Evolutionary conservation across 2,329 filamentous ascomycete species (phyloP).

Genomic region (Lachnellula cervina): DNA sequence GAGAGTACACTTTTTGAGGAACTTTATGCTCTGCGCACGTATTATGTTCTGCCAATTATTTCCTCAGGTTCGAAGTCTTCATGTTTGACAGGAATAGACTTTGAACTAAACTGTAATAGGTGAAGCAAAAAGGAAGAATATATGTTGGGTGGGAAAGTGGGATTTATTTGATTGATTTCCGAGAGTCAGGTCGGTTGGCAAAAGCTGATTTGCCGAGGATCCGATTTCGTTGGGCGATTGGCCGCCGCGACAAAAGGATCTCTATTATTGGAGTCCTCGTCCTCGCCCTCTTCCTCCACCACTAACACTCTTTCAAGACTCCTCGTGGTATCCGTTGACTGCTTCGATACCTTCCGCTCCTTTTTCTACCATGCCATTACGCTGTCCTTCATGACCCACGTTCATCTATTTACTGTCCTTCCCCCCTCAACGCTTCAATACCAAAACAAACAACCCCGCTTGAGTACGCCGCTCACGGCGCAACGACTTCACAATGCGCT

Average conservation of each 20-base stretch:
- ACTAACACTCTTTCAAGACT: neutral
- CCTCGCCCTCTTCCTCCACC: neutral
- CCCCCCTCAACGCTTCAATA: no score
- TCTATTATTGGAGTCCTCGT: neutral
- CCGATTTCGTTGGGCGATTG: neutral
- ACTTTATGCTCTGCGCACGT: no score
- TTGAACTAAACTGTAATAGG: no score
- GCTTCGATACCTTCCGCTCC: neutral
- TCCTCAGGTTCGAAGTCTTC: no score
- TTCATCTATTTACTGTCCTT: no score
- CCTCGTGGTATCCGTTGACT: neutral
- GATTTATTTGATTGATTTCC: no score
- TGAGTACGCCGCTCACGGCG: neutral
- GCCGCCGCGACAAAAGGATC: neutral
- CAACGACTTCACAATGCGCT: constrained; percentile 26
- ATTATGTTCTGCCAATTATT: no score
- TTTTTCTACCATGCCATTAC: neutral
- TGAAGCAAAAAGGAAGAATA: no score
- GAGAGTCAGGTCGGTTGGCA: no score
- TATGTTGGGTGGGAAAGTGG: no score
- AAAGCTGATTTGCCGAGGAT: neutral
- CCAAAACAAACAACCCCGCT: neutral
- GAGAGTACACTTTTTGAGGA: no score
- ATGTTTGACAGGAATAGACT: no score
- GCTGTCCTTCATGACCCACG: neutral